Conservation (phyloP, 108 stramenopile species). For the Nitzschia palea region DNA sequence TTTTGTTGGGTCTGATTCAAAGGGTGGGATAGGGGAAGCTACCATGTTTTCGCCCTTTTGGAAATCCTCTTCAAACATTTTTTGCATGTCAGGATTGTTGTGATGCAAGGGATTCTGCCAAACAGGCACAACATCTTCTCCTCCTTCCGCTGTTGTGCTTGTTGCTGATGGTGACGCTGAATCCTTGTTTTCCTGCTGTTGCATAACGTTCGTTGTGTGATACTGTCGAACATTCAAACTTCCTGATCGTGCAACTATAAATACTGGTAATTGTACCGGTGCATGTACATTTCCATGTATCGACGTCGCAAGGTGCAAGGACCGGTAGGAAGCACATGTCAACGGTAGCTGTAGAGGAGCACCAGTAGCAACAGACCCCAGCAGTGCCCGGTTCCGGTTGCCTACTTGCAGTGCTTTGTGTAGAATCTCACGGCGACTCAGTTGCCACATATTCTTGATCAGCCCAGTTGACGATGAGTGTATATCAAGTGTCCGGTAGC, state of each 20-base stretch:
- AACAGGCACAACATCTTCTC: constrained; percentile 51
- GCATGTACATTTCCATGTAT: too few species aligned
- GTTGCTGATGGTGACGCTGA: neutral
- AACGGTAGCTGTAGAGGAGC: too few species aligned
- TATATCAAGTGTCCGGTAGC: too few species aligned
- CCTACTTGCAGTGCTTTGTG: too few species aligned
- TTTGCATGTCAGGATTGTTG: constrained; percentile 53
- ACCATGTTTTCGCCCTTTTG: constrained; percentile 65
- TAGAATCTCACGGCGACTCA: too few species aligned
- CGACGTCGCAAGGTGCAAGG: too few species aligned
- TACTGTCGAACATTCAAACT: too few species aligned
- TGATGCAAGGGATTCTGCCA: constrained; percentile 82
- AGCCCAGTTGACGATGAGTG: too few species aligned
- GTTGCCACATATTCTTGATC: too few species aligned
- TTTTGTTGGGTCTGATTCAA: constrained; percentile 39
- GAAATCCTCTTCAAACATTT: constrained; percentile 64
- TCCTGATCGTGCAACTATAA: neutral
- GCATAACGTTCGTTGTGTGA: neutral
- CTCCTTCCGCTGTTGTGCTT: constrained; percentile 13
- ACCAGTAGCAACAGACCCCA: too few species aligned
- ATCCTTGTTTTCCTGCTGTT: neutral
- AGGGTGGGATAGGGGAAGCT: constrained; percentile 58
- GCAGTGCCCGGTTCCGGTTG: too few species aligned
- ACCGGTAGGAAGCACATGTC: too few species aligned
- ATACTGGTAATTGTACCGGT: neutral